Percentiles rank a stretch among this genome's conserved stretches.
These are phyloP conservation scores for Porphyridium purpureum DNA, from an alignment of 23 red algal genomes.

Conservation along the genomic window DNA sequence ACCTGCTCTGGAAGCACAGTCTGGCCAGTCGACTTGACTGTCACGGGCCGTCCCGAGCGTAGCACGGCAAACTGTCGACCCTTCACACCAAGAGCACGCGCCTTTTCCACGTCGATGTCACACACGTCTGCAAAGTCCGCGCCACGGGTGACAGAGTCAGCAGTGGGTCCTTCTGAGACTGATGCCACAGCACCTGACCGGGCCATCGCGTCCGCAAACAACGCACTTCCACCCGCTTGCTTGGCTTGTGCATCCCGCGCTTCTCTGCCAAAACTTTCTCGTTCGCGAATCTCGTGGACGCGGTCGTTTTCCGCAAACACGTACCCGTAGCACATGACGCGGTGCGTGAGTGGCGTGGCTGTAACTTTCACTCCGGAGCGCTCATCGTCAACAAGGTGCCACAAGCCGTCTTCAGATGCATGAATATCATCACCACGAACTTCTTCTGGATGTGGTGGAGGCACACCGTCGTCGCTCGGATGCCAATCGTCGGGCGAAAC, in stretches of 20 bases:
- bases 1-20: slow-evolving; percentile 37
- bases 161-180: not conserved
- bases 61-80: slow-evolving; percentile 48
- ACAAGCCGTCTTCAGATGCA: slow-evolving; percentile 42
- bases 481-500: not conserved
- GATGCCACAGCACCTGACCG: too few relatives aligned
- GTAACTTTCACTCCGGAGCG: slow-evolving; percentile 22
- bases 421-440: slow-evolving; percentile 27
- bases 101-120: slow-evolving; percentile 46
- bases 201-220: too few relatives aligned
- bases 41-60: slow-evolving; percentile 30
- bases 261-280: too few relatives aligned
- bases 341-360: slow-evolving; percentile 57
- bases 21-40: slow-evolving; percentile 15
- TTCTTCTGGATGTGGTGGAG: slow-evolving; percentile 49
- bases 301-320: slow-evolving; percentile 27
- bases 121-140: not conserved
- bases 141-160: not conserved
- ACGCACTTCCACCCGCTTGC: too few relatives aligned
- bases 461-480: slow-evolving; percentile 7
- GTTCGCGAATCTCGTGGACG: not conserved
- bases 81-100: slow-evolving; percentile 44
- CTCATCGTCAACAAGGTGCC: slow-evolving; percentile 38
- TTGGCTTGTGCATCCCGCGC: too few relatives aligned
- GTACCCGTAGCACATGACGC: slow-evolving; percentile 78